Conservation (phyloP, 148 eudicot genomes). For the Pouteria glomerata region DNA sequence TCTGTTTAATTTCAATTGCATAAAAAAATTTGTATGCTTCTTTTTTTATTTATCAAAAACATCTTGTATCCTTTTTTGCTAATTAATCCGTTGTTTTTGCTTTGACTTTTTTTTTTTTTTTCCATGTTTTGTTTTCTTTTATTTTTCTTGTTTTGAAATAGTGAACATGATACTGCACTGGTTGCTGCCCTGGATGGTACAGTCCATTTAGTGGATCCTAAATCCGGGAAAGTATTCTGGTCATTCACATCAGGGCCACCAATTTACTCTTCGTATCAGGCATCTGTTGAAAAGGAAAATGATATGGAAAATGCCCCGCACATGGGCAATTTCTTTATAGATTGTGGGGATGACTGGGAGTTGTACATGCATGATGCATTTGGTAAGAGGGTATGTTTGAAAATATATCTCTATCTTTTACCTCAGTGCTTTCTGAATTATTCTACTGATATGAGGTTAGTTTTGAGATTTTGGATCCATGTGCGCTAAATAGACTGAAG, state of each 20-base stretch:
- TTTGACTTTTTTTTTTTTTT: not conserved
- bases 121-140: not conserved
- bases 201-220: slow-evolving; percentile 57
- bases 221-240: slow-evolving; percentile 66
- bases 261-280: slow-evolving; percentile 72
- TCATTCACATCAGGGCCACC: slow-evolving; percentile 79
- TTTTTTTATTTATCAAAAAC: not conserved
- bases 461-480: not conserved
- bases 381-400: slow-evolving; percentile 51
- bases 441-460: not conserved
- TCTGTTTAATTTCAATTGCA: no score
- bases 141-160: slow-evolving; percentile 10
- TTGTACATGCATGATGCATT: slow-evolving; percentile 50
- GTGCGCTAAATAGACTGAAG: not conserved
- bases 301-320: slow-evolving; percentile 37
- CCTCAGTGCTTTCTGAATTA: not conserved
- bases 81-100: not conserved
- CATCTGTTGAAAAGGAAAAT: slow-evolving; percentile 33
- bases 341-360: slow-evolving; percentile 85
- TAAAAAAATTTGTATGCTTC: no score
- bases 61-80: not conserved
- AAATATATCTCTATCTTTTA: not conserved
- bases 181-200: slow-evolving; percentile 86
- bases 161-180: slow-evolving; percentile 50
- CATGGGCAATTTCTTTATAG: slow-evolving; percentile 48